Conservation (phyloP, 768 basidiomycete genomes). For the Lactarius deliciosus region DNA sequence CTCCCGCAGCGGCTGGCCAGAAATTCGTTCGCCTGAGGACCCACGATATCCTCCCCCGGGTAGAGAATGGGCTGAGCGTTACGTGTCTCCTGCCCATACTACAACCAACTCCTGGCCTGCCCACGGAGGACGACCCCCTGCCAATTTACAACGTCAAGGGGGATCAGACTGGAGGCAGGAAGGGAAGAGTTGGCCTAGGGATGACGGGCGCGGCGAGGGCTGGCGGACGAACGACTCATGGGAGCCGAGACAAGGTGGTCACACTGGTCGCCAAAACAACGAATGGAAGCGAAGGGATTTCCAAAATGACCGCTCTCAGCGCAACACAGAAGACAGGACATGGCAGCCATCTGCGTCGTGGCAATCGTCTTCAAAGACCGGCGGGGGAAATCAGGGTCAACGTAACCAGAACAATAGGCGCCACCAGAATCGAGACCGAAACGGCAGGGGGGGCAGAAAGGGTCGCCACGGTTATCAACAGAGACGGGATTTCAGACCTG, state of each 20-base stretch:
- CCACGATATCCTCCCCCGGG: conserved; percentile 21
- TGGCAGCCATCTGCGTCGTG: conserved; percentile 76
- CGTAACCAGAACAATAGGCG: conserved; percentile 40
- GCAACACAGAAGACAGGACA: conserved; percentile 50
- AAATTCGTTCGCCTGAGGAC: conserved; percentile 22
- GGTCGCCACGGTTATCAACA: conserved; percentile 38
- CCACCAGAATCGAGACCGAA: conserved; percentile 34
- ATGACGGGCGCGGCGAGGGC: conserved; percentile 45
- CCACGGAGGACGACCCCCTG: conserved; percentile 19
- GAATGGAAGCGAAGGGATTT: conserved; percentile 27
- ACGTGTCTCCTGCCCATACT: conserved; percentile 12
- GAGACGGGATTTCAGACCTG: conserved; percentile 47
- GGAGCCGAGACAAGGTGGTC: conserved; percentile 31
- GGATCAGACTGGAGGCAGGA: conserved; percentile 26
- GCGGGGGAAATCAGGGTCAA: conserved; percentile 38
- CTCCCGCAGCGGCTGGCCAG: conserved; percentile 23
- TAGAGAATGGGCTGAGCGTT: conserved; percentile 26
- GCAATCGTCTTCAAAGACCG: conserved; percentile 43
- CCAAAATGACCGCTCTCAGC: conserved; percentile 33
- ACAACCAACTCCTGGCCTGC: conserved; percentile 19
- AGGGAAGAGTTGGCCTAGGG: conserved; percentile 45
- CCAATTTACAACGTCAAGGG: conserved; percentile 22
- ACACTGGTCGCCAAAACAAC: conserved; percentile 24
- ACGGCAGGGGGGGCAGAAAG: conserved; percentile 27
- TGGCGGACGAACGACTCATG: conserved; percentile 39